Evolutionary conservation across 148 eudicot genomes (phyloP).

Genomic region (Nepenthes gracilis): DNA sequence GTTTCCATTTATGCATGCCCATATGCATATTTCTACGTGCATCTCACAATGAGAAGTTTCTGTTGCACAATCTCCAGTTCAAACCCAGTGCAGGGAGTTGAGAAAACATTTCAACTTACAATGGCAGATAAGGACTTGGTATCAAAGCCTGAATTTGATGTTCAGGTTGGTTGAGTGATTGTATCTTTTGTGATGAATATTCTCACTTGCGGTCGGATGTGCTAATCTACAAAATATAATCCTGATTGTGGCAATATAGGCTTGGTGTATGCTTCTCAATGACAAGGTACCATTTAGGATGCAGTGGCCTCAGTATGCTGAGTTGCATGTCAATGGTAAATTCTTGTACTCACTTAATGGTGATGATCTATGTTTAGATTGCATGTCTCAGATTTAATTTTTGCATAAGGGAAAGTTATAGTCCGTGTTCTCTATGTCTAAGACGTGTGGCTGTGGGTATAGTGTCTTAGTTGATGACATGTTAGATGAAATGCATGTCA

Average conservation of each 20-base stretch:
- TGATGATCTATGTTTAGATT: background rate
- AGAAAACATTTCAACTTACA: constrained; percentile 56
- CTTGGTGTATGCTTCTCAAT: constrained; percentile 83
- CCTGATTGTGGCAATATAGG: constrained; percentile 22
- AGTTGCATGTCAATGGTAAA: constrained; percentile 69
- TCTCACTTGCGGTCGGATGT: background rate
- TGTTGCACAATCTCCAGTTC: constrained; percentile 18
- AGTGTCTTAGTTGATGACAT: too few species aligned
- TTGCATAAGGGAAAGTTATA: too few species aligned
- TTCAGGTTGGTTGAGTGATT: constrained; percentile 37
- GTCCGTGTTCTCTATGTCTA: too few species aligned
- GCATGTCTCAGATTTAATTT: background rate
- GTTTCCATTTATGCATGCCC: background rate
- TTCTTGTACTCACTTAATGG: constrained; percentile 2
- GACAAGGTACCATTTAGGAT: constrained; percentile 70
- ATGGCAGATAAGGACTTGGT: constrained; percentile 44
- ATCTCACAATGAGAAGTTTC: background rate
- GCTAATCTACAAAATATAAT: background rate
- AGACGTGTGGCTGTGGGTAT: too few species aligned
- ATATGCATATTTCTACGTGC: background rate
- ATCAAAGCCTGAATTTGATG: constrained; percentile 44
- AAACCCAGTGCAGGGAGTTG: constrained; percentile 42
- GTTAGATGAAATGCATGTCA: too few species aligned
- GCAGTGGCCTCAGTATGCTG: constrained; percentile 76
- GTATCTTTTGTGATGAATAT: background rate